phyloP scores from a whole-genome alignment of 2,329 filamentous ascomycete genomes.

The Colletotrichum sp. region DNA sequence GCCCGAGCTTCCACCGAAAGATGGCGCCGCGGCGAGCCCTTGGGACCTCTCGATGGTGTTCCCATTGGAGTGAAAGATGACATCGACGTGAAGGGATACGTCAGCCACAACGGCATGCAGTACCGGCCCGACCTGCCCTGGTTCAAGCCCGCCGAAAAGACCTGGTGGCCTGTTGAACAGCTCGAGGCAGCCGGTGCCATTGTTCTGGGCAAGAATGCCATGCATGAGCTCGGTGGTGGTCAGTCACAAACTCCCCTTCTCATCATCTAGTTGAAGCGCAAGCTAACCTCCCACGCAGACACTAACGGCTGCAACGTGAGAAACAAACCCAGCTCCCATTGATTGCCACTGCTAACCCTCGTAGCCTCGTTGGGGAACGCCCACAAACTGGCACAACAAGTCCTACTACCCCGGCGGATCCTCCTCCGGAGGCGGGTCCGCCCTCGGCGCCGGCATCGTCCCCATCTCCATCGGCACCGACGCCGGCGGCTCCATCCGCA shows the following conservation, averaged over 20 bases:
- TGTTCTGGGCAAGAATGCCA: slow-evolving; percentile 76
- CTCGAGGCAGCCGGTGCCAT: slow-evolving; percentile 78
- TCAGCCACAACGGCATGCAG: slow-evolving; percentile 68
- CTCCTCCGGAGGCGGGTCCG: slow-evolving; percentile 77
- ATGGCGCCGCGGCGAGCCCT: slow-evolving; percentile 68
- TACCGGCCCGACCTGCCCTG: slow-evolving; percentile 58
- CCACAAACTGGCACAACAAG: slow-evolving; percentile 78
- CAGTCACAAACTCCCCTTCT: slow-evolving; percentile 37
- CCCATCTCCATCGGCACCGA: slow-evolving; percentile 80
- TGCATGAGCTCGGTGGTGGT: slow-evolving; percentile 79
- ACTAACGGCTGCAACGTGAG: slow-evolving; percentile 80
- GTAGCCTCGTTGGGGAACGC: slow-evolving; percentile 70
- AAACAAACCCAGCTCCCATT: neutral
- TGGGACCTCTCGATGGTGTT: slow-evolving; percentile 79
- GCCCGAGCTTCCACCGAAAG: slow-evolving; percentile 76
- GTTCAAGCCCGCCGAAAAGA: slow-evolving; percentile 57
- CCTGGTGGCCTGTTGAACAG: slow-evolving; percentile 73
- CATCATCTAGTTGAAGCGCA: neutral
- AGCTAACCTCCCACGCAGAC: slow-evolving; percentile 48
- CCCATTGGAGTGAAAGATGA: slow-evolving; percentile 88
- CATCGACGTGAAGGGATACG: slow-evolving; percentile 72
- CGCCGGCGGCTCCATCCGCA: slow-evolving; percentile 74
- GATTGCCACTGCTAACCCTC: slow-evolving; percentile 38
- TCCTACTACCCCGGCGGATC: slow-evolving; percentile 83
- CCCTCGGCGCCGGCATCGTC: slow-evolving; percentile 71